phyloP scores from a whole-genome alignment of 2,329 filamentous ascomycete genomes.

The Paraphoma chrysanthemicola region DNA sequence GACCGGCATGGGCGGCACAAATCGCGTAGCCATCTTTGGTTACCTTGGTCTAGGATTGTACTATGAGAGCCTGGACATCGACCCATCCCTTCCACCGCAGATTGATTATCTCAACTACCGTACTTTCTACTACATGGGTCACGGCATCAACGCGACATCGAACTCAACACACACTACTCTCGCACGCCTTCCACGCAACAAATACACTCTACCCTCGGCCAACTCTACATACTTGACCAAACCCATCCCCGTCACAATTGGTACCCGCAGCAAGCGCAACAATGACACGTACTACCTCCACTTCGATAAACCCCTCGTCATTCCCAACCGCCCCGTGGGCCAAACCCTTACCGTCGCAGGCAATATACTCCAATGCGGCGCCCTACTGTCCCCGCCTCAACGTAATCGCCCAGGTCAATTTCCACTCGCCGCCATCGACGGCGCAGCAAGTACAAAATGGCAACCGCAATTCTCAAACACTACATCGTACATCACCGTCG shows the following conservation, averaged over 20 bases:
- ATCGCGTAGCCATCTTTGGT: slow-evolving; percentile 72
- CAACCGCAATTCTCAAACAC: slow-evolving; percentile 62
- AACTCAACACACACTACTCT: slow-evolving; percentile 72
- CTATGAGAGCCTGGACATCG: slow-evolving; percentile 66
- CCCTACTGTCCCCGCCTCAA: slow-evolving; percentile 48
- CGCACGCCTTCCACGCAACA: slow-evolving; percentile 53
- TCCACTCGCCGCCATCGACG: slow-evolving; percentile 71
- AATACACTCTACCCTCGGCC: slow-evolving; percentile 58
- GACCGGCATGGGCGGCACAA: slow-evolving; percentile 73
- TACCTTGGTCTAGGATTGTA: slow-evolving; percentile 70
- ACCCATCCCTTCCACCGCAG: slow-evolving; percentile 71
- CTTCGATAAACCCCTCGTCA: slow-evolving; percentile 55
- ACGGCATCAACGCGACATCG: slow-evolving; percentile 66
- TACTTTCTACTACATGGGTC: slow-evolving; percentile 71
- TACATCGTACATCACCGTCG: slow-evolving; percentile 64
- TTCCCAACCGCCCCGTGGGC: slow-evolving; percentile 66
- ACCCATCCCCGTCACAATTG: slow-evolving; percentile 67
- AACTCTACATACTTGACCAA: slow-evolving; percentile 61
- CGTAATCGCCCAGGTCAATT: slow-evolving; percentile 70
- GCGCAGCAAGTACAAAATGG: slow-evolving; percentile 71
- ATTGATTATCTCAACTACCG: slow-evolving; percentile 67
- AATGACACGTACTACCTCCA: slow-evolving; percentile 54
- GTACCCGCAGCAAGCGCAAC: slow-evolving; percentile 44
- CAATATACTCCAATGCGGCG: slow-evolving; percentile 71
- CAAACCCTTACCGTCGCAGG: slow-evolving; percentile 60